Base-by-base conservation (phyloP, 1,284 basidiomycete genomes). In the Rhodotorula mucilaginosa region DNA sequence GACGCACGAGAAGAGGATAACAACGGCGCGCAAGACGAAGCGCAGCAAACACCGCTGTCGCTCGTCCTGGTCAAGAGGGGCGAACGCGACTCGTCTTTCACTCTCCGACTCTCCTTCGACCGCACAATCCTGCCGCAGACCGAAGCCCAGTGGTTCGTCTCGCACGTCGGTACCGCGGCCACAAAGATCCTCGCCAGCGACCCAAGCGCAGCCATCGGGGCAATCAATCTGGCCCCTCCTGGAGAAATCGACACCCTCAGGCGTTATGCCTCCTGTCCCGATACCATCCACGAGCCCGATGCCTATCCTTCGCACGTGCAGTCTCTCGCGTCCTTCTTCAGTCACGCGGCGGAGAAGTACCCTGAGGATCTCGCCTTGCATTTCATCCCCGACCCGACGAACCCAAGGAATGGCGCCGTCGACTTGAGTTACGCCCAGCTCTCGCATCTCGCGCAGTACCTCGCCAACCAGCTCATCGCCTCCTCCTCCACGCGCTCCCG, bases 131-230 rank as follows among this genome's bases (percentile, higher is more conserved):
- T 74, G 13, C 58, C 72, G 8, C 18, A 26, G 0, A 60, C 68
- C 52, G 74, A 75, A 46, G 74, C 74, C 10, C n/a, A 49, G 8
- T 75, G 74, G 74, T 70, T 75, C 49, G 58, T 74, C 52, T 54
- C 64, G 12, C 74, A 75, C 61, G 31, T 74, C 15, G 16, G 23
- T 0, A 46, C 61, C n/a, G 49, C 54, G 1, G 12, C 57, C 18
- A 0, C 3, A 3, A 46, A 46, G 7, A 58, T 75, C 46, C 26
- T 61, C 26, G 10, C 10, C 2, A 12, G 31, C 23, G 13, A 26
- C 0, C 29, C 44, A 3, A 5, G 21, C 2, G 18, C 26, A 5
- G 21, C 15, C 1, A 56, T 73, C 48, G 58, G 51, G 34, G 26
- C 56, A 2, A 3, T 75, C 34, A 0, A 19, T 13, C 64, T 75